Evolutionary conservation across 768 basidiomycete genomes (phyloP).

Genomic region (Boletus patriciae): DNA sequence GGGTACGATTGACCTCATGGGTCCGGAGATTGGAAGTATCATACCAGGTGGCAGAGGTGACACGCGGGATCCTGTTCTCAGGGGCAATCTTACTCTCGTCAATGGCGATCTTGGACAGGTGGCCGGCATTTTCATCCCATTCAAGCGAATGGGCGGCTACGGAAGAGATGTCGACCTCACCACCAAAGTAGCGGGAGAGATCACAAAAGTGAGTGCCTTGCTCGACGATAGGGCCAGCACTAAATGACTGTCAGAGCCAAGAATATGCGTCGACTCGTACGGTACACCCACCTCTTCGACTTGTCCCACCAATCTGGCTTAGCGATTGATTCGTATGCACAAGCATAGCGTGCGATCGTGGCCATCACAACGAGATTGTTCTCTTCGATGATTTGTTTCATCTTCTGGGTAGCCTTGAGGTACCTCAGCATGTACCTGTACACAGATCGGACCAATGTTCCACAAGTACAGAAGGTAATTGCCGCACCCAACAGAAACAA

Average conservation of each 20-base stretch:
- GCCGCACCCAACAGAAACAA: conserved; percentile 86
- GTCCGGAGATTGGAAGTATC: conserved; percentile 26
- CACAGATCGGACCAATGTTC: neutral
- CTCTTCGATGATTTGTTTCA: conserved; percentile 94
- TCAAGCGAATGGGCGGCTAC: conserved; percentile 88
- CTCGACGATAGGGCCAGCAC: conserved; percentile 82
- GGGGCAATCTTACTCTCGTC: conserved; percentile 84
- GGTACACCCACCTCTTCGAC: conserved; percentile 67
- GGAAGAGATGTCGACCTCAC: conserved; percentile 83
- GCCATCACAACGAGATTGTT: conserved; percentile 95
- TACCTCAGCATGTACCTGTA: conserved; percentile 90
- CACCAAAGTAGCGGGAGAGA: conserved; percentile 95
- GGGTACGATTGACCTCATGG: conserved; percentile 11
- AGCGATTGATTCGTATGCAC: conserved; percentile 76
- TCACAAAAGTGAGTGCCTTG: conserved; percentile 98
- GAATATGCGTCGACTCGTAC: neutral
- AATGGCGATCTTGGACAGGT: conserved; percentile 74
- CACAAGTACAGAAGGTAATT: conserved; percentile 1
- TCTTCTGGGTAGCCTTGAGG: conserved; percentile 90
- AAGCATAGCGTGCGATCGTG: conserved; percentile 92
- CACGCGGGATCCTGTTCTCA: conserved; percentile 90
- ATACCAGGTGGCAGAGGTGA: conserved; percentile 89
- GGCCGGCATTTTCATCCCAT: conserved; percentile 87
- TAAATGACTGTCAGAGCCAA: conserved; percentile 8
- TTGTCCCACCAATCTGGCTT: conserved; percentile 96